Conservation (phyloP, 176 grass and related monocot species). For the Canna indica region DNA sequence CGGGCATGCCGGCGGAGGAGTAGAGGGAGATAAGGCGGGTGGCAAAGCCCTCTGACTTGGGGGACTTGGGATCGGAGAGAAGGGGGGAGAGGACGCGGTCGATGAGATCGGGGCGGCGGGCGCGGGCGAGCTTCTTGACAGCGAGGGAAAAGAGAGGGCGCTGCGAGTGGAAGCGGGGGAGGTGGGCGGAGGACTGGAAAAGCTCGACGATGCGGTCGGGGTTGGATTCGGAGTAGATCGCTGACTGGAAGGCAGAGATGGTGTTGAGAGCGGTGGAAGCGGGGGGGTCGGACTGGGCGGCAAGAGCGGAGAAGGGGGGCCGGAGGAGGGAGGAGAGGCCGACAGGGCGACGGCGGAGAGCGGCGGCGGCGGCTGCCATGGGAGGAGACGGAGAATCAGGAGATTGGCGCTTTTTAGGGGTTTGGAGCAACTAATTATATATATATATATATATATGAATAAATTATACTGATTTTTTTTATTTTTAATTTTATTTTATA, state of each 20-base stretch:
- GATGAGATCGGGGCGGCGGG: constrained; percentile 67
- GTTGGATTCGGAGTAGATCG: constrained; percentile 46
- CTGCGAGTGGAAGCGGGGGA: constrained; percentile 45
- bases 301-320: not conserved
- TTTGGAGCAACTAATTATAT: not conserved
- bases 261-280: constrained; percentile 13
- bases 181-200: constrained; percentile 37
- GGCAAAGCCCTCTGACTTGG: constrained; percentile 56
- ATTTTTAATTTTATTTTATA: too few relatives aligned
- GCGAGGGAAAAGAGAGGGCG: constrained; percentile 57
- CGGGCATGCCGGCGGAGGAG: constrained; percentile 28
- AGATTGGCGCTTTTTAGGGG: not conserved
- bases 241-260: constrained; percentile 38
- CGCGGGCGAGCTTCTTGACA: constrained; percentile 42
- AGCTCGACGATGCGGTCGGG: constrained; percentile 56
- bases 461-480: too few relatives aligned
- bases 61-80: constrained; percentile 41
- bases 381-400: not conserved
- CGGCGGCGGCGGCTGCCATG: constrained; percentile 16
- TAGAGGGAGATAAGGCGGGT: constrained; percentile 60
- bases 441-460: too few relatives aligned
- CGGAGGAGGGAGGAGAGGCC: not conserved
- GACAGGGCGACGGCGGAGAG: constrained; percentile 27
- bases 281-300: not conserved
- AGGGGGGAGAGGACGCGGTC: constrained; percentile 39